Base-by-base conservation (phyloP, 2,329 filamentous ascomycete species). In the Fusarium torulosum region DNA sequence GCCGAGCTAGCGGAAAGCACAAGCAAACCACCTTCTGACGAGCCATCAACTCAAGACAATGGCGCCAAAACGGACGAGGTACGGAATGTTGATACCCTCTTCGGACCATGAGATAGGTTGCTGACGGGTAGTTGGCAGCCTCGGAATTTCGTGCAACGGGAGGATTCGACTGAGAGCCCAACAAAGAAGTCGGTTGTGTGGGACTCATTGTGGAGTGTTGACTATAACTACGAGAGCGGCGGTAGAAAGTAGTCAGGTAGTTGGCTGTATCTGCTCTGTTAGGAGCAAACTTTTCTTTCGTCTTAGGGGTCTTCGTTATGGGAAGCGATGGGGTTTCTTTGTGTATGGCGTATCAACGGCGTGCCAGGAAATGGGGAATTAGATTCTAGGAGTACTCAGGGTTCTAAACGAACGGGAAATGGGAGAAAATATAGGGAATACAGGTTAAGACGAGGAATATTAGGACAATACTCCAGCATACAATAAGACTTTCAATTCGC, bases 131-230 rank as follows among this genome's bases (percentile, higher is more conserved):
- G 49, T 53, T 65, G 62, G 65, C 72, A 77, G 76, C 63, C 67
- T 54, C 75, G 70, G 51, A 72, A 38, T 31, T 52, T 19, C 25
- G 70, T 79, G 35, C 78, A 78, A 21, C 79, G 81, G 63, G 79
- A 85, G 66, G 75, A 80, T 53, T 78, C 70, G 67, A 53, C 58
- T 13, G 75, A 80, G 53, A 82, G 80, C 60, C 74, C 80, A 23
- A 77, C 75, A n/a, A 85, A 82, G 75, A 84, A 78, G 70, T 87
- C 84, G 27, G 79, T 88, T 6, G 81, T 89, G 11, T 90, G 87
- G 86, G 87, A 89, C 67, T 83, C 85, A 14, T 76, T 90, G 17
- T 90, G 88, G 87, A 87, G 82, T 64, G 73, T 89, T 25, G 87
- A 90, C 70, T 81, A 88, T 44, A 87, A 80, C 64, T 83, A 86